Percentiles rank a stretch among this genome's conserved stretches.
Evolutionary conservation across 805 yeast genomes (phyloP).

Genomic region (Tetrapisispora fleetii): DNA sequence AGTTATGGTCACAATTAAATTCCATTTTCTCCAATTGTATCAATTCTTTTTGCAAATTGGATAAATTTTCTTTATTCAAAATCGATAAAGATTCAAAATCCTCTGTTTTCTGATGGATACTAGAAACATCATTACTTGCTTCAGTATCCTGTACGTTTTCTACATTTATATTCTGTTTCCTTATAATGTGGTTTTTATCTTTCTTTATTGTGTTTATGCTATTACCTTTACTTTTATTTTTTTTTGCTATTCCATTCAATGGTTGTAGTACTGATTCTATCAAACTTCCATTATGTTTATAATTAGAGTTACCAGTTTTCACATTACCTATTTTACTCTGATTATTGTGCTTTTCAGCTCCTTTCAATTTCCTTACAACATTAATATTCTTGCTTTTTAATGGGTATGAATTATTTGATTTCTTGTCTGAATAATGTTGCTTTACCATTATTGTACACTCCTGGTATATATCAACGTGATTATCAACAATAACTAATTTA

Average conservation of each 20-base stretch:
- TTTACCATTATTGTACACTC: neutral
- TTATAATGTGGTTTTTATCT: neutral
- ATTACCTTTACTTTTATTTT: neutral
- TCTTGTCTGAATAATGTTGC: neutral
- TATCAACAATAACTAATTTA: neutral
- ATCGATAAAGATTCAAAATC: neutral
- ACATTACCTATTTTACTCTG: neutral
- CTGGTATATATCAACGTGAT: too few relatives aligned
- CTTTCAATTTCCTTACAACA: neutral
- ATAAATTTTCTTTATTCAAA: slow-evolving; percentile 14
- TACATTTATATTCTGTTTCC: too few relatives aligned
- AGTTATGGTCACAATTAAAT: slow-evolving; percentile 12
- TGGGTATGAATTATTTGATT: neutral
- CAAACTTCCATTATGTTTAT: neutral
- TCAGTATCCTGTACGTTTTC: neutral
- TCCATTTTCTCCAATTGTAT: slow-evolving; percentile 9
- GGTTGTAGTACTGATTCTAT: neutral
- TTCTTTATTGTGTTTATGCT: neutral
- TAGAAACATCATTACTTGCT: neutral
- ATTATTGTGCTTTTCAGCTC: neutral
- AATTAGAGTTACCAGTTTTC: neutral
- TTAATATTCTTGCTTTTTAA: neutral
- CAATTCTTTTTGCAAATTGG: slow-evolving; percentile 15
- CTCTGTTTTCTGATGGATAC: neutral
- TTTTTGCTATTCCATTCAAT: neutral